phyloP scores from a whole-genome alignment of 1,139 yeast genomes.

The Debaryomycetaceae sp. region DNA sequence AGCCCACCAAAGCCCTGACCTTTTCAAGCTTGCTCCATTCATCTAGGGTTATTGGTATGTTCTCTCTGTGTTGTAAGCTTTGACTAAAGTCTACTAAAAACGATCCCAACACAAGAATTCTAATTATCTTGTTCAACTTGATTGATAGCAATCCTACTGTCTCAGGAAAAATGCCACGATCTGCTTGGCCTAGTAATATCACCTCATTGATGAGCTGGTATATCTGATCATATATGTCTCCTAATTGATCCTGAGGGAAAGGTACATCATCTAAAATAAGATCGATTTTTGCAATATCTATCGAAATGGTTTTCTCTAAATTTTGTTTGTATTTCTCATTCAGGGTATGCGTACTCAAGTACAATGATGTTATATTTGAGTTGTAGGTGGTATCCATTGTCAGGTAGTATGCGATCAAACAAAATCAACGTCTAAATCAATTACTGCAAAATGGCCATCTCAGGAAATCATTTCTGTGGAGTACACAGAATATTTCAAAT shows the following conservation, averaged over 20 bases:
- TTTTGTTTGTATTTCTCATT: slow-evolving; percentile 2
- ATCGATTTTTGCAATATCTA: slow-evolving; percentile 15
- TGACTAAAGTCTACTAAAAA: background rate
- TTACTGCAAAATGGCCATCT: background rate
- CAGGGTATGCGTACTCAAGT: slow-evolving; percentile 1
- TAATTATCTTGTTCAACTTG: slow-evolving; percentile 5
- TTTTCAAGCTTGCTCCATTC: background rate
- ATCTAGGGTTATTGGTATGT: background rate
- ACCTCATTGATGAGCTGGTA: background rate
- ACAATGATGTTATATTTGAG: slow-evolving; percentile 1
- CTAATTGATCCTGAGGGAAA: slow-evolving; percentile 1
- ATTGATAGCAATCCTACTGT: slow-evolving; percentile 2
- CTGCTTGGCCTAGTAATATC: background rate
- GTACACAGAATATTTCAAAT: background rate
- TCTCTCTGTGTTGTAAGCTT: background rate
- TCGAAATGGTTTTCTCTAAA: slow-evolving; percentile 14
- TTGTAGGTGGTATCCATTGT: background rate
- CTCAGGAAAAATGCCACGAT: background rate
- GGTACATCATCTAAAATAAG: slow-evolving; percentile 10
- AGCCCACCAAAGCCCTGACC: background rate
- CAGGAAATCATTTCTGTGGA: background rate
- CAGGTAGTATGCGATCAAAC: background rate
- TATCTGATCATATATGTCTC: background rate
- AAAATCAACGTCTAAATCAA: background rate
- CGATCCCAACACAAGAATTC: slow-evolving; percentile 5